A percentile compares a stretch with the other conserved stretches of the same genome.
Evolutionary conservation across 2,329 filamentous ascomycete species (phyloP).

Genomic region (Colletotrichum shisoi): DNA sequence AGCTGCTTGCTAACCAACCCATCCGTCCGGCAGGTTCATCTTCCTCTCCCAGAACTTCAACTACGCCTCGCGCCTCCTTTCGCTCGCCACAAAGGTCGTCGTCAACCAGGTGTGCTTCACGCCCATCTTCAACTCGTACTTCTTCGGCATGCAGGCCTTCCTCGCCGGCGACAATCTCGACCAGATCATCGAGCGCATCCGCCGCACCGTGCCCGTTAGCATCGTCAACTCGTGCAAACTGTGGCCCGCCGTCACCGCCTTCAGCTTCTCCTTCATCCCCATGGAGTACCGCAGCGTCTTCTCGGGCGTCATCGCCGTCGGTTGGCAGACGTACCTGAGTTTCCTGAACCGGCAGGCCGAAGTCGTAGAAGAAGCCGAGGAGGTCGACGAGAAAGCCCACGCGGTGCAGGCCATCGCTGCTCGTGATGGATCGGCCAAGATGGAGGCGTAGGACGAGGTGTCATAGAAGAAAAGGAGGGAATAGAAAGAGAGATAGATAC

Average conservation of each 20-base stretch:
- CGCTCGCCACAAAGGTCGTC: conserved; percentile 76
- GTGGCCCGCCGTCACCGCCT: conserved; percentile 86
- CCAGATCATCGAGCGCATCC: conserved; percentile 74
- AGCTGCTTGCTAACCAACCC: background rate
- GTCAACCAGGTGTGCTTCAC: conserved; percentile 85
- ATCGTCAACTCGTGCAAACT: conserved; percentile 83
- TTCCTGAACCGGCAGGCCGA: conserved; percentile 80
- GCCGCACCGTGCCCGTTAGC: conserved; percentile 77
- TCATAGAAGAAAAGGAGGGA: no score
- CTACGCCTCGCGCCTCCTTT: conserved; percentile 75
- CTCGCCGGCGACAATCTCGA: conserved; percentile 71
- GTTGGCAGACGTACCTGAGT: conserved; percentile 91
- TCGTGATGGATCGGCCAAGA: conserved; percentile 15
- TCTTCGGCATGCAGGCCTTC: conserved; percentile 81
- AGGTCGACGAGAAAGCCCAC: conserved; percentile 16
- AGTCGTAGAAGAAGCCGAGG: conserved; percentile 46
- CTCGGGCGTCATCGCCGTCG: conserved; percentile 78
- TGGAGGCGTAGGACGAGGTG: conserved; percentile 21
- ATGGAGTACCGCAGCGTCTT: conserved; percentile 83
- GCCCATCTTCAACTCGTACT: conserved; percentile 82
- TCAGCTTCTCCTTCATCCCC: conserved; percentile 85
- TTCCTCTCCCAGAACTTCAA: conserved; percentile 86
- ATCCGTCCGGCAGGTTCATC: conserved; percentile 67
- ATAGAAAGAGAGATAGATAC: background rate
- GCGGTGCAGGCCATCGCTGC: conserved; percentile 30